Conservation (phyloP, 345 rosid genomes). For the Corchorus capsularis region DNA sequence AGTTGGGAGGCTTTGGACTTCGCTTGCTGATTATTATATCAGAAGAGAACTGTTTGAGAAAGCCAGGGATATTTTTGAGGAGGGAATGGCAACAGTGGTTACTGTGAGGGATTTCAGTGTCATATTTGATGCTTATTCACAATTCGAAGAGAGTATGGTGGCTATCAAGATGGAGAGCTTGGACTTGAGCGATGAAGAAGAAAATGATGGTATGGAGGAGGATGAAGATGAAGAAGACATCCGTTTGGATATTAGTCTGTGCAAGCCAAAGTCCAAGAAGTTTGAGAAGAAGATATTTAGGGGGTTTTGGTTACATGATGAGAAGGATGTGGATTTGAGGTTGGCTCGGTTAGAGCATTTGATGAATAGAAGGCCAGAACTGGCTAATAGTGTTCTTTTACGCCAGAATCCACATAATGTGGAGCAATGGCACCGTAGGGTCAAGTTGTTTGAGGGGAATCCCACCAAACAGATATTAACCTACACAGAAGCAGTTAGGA, state of each 20-base stretch:
- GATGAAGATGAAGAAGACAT: conserved; percentile 70
- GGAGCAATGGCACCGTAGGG: conserved; percentile 98
- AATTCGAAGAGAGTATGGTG: conserved; percentile 83
- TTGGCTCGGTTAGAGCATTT: conserved; percentile 78
- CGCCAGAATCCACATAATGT: conserved; percentile 98
- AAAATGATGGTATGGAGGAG: conserved; percentile 46
- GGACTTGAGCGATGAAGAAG: conserved; percentile 55
- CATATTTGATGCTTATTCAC: conserved; percentile 80
- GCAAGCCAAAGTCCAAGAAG: conserved; percentile 49
- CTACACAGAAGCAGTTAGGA: conserved; percentile 93
- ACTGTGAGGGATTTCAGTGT: conserved; percentile 95
- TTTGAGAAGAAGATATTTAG: conserved; percentile 77
- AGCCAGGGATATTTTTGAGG: conserved; percentile 91
- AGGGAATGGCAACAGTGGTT: conserved; percentile 92
- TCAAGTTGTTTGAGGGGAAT: conserved; percentile 83
- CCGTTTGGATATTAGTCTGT: conserved; percentile 54
- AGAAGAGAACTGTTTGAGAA: conserved; percentile 85
- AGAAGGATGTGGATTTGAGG: conserved; percentile 82
- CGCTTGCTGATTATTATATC: conserved; percentile 93
- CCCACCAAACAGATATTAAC: conserved; percentile 92
- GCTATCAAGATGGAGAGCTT: conserved; percentile 61
- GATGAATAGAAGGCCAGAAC: conserved; percentile 83
- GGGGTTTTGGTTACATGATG: conserved; percentile 90
- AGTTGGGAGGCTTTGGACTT: conserved; percentile 94
- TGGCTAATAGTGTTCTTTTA: conserved; percentile 90